These are phyloP conservation scores for Xylariaceae sp. DNA, from an alignment of 2,329 filamentous ascomycete genomes.

Conservation along the genomic window DNA sequence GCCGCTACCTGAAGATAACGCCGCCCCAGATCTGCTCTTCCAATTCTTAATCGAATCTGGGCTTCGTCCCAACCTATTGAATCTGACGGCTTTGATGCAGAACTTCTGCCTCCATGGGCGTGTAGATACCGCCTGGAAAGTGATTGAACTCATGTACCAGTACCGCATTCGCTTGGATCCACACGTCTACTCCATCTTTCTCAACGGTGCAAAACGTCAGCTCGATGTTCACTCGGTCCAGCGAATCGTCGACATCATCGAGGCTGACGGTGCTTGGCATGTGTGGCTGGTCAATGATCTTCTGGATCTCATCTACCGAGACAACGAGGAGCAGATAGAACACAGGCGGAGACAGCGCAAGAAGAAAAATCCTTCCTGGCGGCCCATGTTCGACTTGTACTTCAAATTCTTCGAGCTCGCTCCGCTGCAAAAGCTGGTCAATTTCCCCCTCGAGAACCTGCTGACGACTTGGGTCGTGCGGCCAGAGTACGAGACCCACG, in stretches of 20 bases:
- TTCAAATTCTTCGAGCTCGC: constrained; percentile 43
- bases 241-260: constrained; percentile 51
- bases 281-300: constrained; percentile 47
- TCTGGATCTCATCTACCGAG: constrained; percentile 48
- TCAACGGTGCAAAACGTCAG: constrained; percentile 64
- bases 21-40: constrained; percentile 52
- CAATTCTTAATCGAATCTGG: constrained; percentile 56
- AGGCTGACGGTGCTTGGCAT: constrained; percentile 43
- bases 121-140: constrained; percentile 57
- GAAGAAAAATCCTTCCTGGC: constrained; percentile 39
- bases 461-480: constrained; percentile 3
- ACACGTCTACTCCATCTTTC: constrained; percentile 64
- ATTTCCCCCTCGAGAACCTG: constrained; percentile 25
- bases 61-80: constrained; percentile 57
- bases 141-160: constrained; percentile 59
- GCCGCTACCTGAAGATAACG: constrained; percentile 35
- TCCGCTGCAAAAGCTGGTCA: constrained; percentile 38
- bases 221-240: constrained; percentile 52
- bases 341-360: constrained; percentile 27
- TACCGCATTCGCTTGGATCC: constrained; percentile 60
- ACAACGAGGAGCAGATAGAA: constrained; percentile 35
- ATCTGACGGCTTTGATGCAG: constrained; percentile 65
- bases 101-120: constrained; percentile 67
- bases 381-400: constrained; percentile 47
- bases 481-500: constrained; percentile 11